Percentiles rank a stretch among this genome's conserved stretches.
These are phyloP conservation scores for Aureobasidium leucospermi DNA, from an alignment of 2,329 filamentous ascomycete species.

Conservation along the genomic window DNA sequence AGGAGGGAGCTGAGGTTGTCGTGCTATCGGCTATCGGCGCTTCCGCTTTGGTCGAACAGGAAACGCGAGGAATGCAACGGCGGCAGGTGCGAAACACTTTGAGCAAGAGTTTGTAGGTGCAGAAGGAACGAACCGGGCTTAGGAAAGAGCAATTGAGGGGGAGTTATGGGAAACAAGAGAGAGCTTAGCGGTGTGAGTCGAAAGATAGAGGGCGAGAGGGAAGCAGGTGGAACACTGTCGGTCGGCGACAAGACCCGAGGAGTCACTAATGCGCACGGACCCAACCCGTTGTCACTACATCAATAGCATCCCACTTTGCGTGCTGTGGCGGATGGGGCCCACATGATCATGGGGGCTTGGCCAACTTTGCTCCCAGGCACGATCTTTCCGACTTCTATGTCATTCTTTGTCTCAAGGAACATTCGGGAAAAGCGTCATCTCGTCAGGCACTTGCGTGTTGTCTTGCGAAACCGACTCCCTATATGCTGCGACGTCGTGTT, in stretches of 20 bases:
- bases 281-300: constrained; percentile 2
- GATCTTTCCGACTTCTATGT: background rate
- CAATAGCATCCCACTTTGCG: constrained; percentile 5
- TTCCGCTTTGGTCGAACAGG: constrained; percentile 11
- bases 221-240: constrained; percentile 10
- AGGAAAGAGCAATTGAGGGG: constrained; percentile 5
- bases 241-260: constrained; percentile 8
- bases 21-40: constrained; percentile 9
- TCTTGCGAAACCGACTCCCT: background rate
- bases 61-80: constrained; percentile 15
- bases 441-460: background rate
- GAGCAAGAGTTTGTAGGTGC: background rate
- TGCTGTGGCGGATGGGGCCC: background rate
- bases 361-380: constrained; percentile 3
- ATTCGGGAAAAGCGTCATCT: constrained; percentile 11
- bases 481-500: background rate
- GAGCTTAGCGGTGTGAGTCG: constrained; percentile 13
- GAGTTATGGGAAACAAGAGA: constrained; percentile 2
- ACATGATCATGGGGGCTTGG: constrained; percentile 3
- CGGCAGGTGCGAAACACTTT: constrained; percentile 8
- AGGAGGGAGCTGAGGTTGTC: constrained; percentile 7
- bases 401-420: constrained; percentile 11
- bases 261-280: constrained; percentile 3
- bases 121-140: background rate
- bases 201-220: constrained; percentile 7